Base-by-base conservation (phyloP, 2,329 filamentous ascomycete species). In the Scleromitrula shiraiana region DNA sequence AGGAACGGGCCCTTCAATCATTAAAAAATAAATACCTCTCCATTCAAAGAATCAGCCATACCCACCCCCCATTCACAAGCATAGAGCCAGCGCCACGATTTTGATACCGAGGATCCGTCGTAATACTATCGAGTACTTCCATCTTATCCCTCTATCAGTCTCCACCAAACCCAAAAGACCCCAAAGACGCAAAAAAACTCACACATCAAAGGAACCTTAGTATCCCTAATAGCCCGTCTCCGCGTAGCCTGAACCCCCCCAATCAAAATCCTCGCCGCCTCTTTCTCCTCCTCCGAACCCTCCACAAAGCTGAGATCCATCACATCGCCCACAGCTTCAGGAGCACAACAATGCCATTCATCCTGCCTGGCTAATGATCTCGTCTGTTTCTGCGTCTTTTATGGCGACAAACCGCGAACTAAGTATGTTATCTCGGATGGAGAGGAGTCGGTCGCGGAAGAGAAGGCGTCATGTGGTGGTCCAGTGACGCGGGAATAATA, bases 51-150 rank as follows among this genome's bases (percentile, higher is more conserved):
- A 40, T 40, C 24, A 5, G 24, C 24, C 24, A 19, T 12, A 27
- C 29, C 24, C n/a, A 29, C 38, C 3, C 38, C 59, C 58, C 59
- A 60, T 59, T 40, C 14, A 51, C 54, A 24, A 62, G 44, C 36
- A 57, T 40, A 6, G 54, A 56, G 20, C 51, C 60, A 6, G 55
- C 56, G 14, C 60, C 60, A 10, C 50, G 55, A n/a, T 55, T 50
- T 47, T 52, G 52, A 44, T 42, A 53, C 4, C 51, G 36, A 1
- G 58, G 59, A 44, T 55, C 38, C 5, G 57, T 61, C n/a, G 51
- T 17, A n/a, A 24, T 12, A 20, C 30, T 19, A 14, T 35, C 20
- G 14, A 24, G 27, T 32, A 33, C 40, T 42, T 32, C 4, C 22
- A 26, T n/a, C n/a, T n/a, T n/a, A n/a, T n/a, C n/a, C n/a, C n/a